A percentile compares a stretch with the other conserved stretches of the same genome.
Evolutionary conservation across 1,284 basidiomycete genomes (phyloP).

Genomic region (Chalciporus sp.): DNA sequence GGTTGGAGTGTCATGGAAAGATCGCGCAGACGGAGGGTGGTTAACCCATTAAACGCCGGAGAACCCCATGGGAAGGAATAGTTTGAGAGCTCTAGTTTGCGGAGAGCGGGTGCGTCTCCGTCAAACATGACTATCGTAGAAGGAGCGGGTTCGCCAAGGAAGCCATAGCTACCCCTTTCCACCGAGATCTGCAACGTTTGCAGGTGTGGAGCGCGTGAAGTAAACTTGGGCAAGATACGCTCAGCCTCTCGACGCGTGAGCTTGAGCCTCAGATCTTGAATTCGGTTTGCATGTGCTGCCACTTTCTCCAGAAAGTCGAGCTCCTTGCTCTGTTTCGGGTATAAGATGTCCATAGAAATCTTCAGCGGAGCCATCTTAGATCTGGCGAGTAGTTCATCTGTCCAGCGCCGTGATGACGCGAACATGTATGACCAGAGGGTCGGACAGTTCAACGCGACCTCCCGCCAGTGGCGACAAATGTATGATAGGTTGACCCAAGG

Average conservation of each 20-base stretch:
- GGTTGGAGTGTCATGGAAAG: constrained; percentile 24
- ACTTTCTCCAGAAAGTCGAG: constrained; percentile 24
- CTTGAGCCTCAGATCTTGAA: constrained; percentile 21
- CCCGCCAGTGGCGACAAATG: constrained; percentile 41
- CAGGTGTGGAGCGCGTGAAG: constrained; percentile 20
- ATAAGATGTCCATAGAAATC: constrained; percentile 24
- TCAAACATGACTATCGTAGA: constrained; percentile 25
- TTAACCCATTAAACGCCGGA: constrained; percentile 31
- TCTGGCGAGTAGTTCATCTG: constrained; percentile 37
- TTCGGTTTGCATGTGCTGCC: constrained; percentile 22
- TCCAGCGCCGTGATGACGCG: constrained; percentile 31
- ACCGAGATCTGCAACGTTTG: constrained; percentile 18
- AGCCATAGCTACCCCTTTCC: constrained; percentile 2
- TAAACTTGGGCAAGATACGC: constrained; percentile 16
- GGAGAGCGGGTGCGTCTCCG: constrained; percentile 32
- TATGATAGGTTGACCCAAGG: constrained; percentile 32
- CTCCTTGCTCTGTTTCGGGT: constrained; percentile 14
- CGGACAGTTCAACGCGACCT: constrained; percentile 35
- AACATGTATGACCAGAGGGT: constrained; percentile 39
- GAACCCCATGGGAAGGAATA: constrained; percentile 34
- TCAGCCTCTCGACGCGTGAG: constrained; percentile 11
- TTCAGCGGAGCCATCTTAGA: constrained; percentile 38
- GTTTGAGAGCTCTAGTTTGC: constrained; percentile 30
- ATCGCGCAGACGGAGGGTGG: constrained; percentile 30
- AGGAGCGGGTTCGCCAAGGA: constrained; percentile 9